These are phyloP conservation scores for Debaryomyces nepalensis DNA, from an alignment of 1,139 yeast genomes.

Conservation along the genomic window DNA sequence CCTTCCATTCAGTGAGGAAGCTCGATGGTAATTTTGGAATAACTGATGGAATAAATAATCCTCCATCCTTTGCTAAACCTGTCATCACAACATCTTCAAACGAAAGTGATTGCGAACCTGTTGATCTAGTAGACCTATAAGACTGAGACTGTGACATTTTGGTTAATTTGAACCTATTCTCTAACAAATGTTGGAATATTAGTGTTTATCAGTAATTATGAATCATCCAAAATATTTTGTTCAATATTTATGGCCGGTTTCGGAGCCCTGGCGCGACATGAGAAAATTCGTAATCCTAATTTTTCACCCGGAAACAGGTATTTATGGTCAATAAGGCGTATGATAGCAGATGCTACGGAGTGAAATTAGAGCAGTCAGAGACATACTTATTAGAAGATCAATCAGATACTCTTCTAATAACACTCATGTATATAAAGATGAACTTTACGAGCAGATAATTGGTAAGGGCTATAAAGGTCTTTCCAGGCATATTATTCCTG, in stretches of 20 bases:
- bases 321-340: neutral
- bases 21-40: constrained; percentile 72
- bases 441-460: constrained; percentile 33
- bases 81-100: constrained; percentile 93
- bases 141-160: constrained; percentile 34
- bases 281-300: constrained; percentile 1
- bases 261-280: constrained; percentile 7
- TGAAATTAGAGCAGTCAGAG: neutral
- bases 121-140: constrained; percentile 88
- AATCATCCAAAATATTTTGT: constrained; percentile 8
- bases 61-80: constrained; percentile 96
- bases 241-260: constrained; percentile 1
- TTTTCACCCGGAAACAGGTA: neutral
- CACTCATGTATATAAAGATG: constrained; percentile 31
- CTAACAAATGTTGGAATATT: constrained; percentile 1
- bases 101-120: constrained; percentile 55
- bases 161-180: constrained; percentile 3
- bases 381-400: neutral
- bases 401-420: constrained; percentile 7
- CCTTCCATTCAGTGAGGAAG: constrained; percentile 69
- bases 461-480: constrained; percentile 34
- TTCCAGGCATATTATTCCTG: constrained; percentile 30
- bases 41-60: constrained; percentile 83
- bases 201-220: constrained; percentile 9
- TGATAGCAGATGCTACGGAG: constrained; percentile 12